phyloP scores from a whole-genome alignment of 441 rosid genomes.

The Gossypium lobatum region DNA sequence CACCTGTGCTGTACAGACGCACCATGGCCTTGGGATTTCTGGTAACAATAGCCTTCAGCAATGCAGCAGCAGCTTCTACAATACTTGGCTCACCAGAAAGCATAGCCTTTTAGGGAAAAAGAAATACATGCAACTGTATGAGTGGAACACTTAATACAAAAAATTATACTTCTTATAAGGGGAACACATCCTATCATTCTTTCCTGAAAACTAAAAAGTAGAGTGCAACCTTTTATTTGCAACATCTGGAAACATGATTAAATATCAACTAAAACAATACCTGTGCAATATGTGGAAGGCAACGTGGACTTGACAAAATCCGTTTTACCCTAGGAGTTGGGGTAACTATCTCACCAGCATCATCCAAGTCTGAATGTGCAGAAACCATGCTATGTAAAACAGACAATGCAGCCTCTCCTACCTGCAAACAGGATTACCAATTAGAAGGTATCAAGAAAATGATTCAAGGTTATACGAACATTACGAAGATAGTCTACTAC shows the following conservation, averaged over 20 bases:
- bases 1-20: conserved; percentile 95
- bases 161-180: background rate
- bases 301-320: conserved; percentile 91
- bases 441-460: conserved; percentile 19
- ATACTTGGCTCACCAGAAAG: conserved; percentile 98
- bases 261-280: conserved; percentile 30
- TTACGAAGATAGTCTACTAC: background rate
- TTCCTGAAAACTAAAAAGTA: background rate
- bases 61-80: conserved; percentile 92
- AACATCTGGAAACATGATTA: background rate
- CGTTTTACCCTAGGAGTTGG: conserved; percentile 98
- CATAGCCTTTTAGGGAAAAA: conserved; percentile 50
- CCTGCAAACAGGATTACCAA: conserved; percentile 41
- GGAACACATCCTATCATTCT: background rate
- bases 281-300: conserved; percentile 99
- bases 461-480: conserved; percentile 8
- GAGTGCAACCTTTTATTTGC: background rate
- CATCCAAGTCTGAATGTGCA: conserved; percentile 98
- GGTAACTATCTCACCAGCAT: conserved; percentile 99
- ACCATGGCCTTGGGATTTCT: conserved; percentile 99
- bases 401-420: conserved; percentile 95
- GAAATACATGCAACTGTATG: conserved; percentile 4
- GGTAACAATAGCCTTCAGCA: conserved; percentile 92
- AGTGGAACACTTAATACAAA: conserved; percentile 4
- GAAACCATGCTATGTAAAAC: conserved; percentile 97